A percentile compares a stretch with the other conserved stretches of the same genome.
Conservation (phyloP, 2,329 filamentous ascomycete genomes). For the Microcyclospora pomicola region DNA sequence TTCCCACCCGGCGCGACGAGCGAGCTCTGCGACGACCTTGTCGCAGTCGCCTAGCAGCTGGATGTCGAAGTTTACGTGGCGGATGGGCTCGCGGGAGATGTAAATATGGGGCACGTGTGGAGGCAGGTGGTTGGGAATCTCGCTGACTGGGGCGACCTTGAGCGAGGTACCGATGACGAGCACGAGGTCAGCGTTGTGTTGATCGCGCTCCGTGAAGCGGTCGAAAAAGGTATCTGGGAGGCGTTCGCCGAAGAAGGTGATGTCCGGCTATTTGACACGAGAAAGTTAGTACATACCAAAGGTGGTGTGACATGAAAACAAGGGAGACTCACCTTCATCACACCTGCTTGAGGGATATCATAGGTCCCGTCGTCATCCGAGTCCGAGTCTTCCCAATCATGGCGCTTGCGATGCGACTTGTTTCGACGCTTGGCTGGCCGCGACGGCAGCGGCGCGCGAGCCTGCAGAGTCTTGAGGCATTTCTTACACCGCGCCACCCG, state of each 20-base stretch:
- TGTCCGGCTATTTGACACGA: constrained; percentile 50
- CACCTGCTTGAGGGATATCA: constrained; percentile 53
- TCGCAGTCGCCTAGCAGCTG: constrained; percentile 94
- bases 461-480: constrained; percentile 46
- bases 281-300: too few relatives aligned
- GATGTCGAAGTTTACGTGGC: constrained; percentile 89
- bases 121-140: constrained; percentile 42
- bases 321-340: constrained; percentile 49
- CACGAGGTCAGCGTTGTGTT: constrained; percentile 68
- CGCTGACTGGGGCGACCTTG: constrained; percentile 88
- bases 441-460: constrained; percentile 22
- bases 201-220: constrained; percentile 69
- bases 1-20: constrained; percentile 66
- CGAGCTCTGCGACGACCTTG: constrained; percentile 74
- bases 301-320: too few relatives aligned
- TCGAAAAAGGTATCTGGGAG: constrained; percentile 72
- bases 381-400: constrained; percentile 37
- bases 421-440: constrained; percentile 19
- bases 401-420: constrained; percentile 30
- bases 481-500: constrained; percentile 62
- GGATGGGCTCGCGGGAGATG: constrained; percentile 46
- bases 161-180: constrained; percentile 93
- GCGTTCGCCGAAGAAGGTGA: constrained; percentile 91
- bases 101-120: constrained; percentile 22
- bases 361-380: constrained; percentile 47